Conservation (phyloP, 495 filamentous ascomycete genomes). For the Friedmanniomyces simplex region DNA sequence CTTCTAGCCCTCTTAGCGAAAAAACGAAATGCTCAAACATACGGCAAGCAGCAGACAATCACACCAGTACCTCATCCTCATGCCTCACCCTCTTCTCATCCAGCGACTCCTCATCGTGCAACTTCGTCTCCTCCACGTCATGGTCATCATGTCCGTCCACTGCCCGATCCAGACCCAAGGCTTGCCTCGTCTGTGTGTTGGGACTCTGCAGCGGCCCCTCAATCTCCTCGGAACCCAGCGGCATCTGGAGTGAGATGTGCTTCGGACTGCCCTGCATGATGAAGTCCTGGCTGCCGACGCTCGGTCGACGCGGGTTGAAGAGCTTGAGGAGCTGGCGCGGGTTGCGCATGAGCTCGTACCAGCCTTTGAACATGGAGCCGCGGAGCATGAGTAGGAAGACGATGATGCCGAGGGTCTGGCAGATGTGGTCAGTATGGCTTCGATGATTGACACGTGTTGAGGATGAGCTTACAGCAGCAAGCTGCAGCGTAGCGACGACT, state of each 20-base stretch:
- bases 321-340: slow-evolving; percentile 1
- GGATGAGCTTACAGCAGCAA: slow-evolving; percentile 24
- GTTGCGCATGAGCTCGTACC: slow-evolving; percentile 22
- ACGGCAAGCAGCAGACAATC: not conserved
- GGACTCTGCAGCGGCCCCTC: slow-evolving; percentile 1
- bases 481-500: slow-evolving; percentile 22
- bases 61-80: slow-evolving; percentile 6
- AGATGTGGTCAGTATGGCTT: slow-evolving; percentile 2
- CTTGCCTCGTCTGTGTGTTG: not conserved
- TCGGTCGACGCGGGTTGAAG: not conserved
- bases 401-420: slow-evolving; percentile 28
- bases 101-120: slow-evolving; percentile 16
- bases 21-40: not conserved
- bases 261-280: slow-evolving; percentile 7
- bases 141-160: not conserved
- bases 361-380: slow-evolving; percentile 29
- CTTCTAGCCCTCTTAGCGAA: not conserved
- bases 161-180: not conserved
- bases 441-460: not conserved
- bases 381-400: slow-evolving; percentile 31
- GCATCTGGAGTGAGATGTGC: not conserved
- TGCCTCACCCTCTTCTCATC: slow-evolving; percentile 14
- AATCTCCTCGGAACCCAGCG: slow-evolving; percentile 1
- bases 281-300: slow-evolving; percentile 9
- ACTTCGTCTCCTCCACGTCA: not conserved